Conservation (phyloP, 2,329 filamentous ascomycete species). For the Didymosphaeria variabile region DNA sequence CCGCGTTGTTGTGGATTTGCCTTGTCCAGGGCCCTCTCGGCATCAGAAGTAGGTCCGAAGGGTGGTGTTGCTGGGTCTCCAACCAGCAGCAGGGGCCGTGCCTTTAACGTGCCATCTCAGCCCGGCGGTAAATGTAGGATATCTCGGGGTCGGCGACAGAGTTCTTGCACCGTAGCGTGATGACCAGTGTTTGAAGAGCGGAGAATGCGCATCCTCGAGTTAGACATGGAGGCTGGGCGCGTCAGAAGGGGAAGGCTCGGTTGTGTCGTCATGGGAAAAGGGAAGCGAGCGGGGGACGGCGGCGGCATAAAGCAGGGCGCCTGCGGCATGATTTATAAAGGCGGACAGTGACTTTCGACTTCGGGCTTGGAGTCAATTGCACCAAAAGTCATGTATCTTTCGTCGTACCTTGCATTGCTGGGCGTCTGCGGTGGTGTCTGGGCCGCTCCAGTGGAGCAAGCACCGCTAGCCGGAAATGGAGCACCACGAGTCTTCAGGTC, state of each 20-base stretch:
- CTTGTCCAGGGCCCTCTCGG: slow-evolving; percentile 17
- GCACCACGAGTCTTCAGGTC: slow-evolving; percentile 36
- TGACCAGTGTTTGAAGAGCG: background rate
- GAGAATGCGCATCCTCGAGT: background rate
- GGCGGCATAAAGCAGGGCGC: slow-evolving; percentile 22
- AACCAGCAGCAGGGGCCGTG: slow-evolving; percentile 1
- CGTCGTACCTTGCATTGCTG: slow-evolving; percentile 41
- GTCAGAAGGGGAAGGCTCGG: slow-evolving; percentile 19
- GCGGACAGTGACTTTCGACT: slow-evolving; percentile 8
- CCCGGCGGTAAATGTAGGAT: slow-evolving; percentile 7
- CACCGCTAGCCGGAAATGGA: slow-evolving; percentile 44
- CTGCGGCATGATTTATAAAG: slow-evolving; percentile 7
- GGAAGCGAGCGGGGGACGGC: slow-evolving; percentile 20
- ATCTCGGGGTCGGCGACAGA: slow-evolving; percentile 11
- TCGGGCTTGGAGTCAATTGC: slow-evolving; percentile 25
- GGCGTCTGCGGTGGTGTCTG: slow-evolving; percentile 33
- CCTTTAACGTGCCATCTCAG: slow-evolving; percentile 1
- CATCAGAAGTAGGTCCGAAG: slow-evolving; percentile 14
- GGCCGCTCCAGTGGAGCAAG: slow-evolving; percentile 47
- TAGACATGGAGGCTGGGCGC: background rate
- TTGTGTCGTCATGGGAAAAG: slow-evolving; percentile 52
- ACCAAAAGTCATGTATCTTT: slow-evolving; percentile 29
- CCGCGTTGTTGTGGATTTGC: slow-evolving; percentile 9
- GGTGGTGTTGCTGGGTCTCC: background rate
- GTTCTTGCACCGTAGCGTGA: background rate